phyloP scores from a whole-genome alignment of 352 stramenopile species.

The Phytophthora agathidicida region DNA sequence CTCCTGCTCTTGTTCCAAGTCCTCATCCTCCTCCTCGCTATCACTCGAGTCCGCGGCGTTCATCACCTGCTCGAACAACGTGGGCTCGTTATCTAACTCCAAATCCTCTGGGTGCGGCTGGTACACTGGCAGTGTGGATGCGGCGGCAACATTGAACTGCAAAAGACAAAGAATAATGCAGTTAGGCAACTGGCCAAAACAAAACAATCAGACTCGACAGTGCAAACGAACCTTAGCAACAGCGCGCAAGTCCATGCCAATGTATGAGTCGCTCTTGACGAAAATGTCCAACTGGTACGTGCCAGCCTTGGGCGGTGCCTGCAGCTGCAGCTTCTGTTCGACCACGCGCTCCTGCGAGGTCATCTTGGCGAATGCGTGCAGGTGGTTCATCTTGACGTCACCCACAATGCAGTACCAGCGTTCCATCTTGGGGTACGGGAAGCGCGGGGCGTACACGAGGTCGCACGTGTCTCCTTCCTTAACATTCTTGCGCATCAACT shows the following conservation, averaged over 20 bases:
- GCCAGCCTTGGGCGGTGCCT: slow-evolving; percentile 93
- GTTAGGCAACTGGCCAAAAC: not conserved
- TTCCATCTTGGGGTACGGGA: slow-evolving; percentile 96
- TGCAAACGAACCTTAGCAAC: slow-evolving; percentile 81
- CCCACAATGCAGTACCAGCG: slow-evolving; percentile 97
- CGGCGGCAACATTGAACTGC: slow-evolving; percentile 94
- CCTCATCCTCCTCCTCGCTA: slow-evolving; percentile 85
- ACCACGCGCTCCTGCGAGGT: slow-evolving; percentile 88
- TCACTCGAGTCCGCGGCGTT: slow-evolving; percentile 86
- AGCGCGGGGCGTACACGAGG: slow-evolving; percentile 96
- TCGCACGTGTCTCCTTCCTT: slow-evolving; percentile 94
- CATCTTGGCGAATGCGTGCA: slow-evolving; percentile 98
- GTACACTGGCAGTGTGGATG: slow-evolving; percentile 94
- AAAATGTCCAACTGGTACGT: slow-evolving; percentile 98
- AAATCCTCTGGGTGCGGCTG: slow-evolving; percentile 98
- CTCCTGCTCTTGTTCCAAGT: slow-evolving; percentile 45
- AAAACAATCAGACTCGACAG: slow-evolving; percentile 1
- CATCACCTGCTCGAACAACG: slow-evolving; percentile 98
- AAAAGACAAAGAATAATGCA: slow-evolving; percentile 18
- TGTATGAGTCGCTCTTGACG: slow-evolving; percentile 98
- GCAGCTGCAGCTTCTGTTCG: slow-evolving; percentile 95
- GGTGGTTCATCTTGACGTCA: slow-evolving; percentile 93
- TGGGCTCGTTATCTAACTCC: slow-evolving; percentile 99
- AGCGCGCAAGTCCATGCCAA: slow-evolving; percentile 95
- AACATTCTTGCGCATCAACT: slow-evolving; percentile 96